Percentiles rank a stretch among this genome's conserved stretches.
These are phyloP conservation scores for Turnera subulata DNA, from an alignment of 345 rosid species.

Conservation along the genomic window DNA sequence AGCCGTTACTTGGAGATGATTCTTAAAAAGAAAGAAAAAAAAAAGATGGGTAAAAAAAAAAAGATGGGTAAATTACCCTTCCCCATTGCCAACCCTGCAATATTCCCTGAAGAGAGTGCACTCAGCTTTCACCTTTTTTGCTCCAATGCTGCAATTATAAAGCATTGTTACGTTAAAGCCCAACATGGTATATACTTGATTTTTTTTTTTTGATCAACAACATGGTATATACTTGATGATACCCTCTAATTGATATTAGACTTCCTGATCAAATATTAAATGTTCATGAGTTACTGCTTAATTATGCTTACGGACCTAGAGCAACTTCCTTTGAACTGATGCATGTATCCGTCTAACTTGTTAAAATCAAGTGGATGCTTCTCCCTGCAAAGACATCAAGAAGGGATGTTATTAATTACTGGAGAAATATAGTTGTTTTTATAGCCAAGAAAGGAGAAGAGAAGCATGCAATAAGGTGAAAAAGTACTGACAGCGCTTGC, in stretches of 20 bases:
- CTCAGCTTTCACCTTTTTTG: slow-evolving; percentile 88
- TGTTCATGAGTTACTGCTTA: too few species aligned
- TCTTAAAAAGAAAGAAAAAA: not conserved
- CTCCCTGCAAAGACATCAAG: slow-evolving; percentile 32
- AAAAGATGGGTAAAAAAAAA: not conserved
- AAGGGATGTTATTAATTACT: not conserved
- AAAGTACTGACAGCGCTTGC: slow-evolving; percentile 47
- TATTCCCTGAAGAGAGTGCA: slow-evolving; percentile 76
- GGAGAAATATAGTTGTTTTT: not conserved
- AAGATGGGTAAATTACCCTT: slow-evolving; percentile 52
- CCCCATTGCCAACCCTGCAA: slow-evolving; percentile 72
- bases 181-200: slow-evolving; percentile 30
- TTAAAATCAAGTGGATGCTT: slow-evolving; percentile 51
- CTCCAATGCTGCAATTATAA: slow-evolving; percentile 74
- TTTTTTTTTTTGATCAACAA: too few species aligned
- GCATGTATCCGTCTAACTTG: slow-evolving; percentile 72
- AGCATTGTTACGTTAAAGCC: slow-evolving; percentile 22
- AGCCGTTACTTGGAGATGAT: not conserved
- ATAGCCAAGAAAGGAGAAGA: not conserved
- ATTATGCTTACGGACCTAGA: slow-evolving; percentile 43
- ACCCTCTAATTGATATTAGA: not conserved
- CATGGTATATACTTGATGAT: slow-evolving; percentile 30
- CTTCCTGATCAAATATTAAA: not conserved
- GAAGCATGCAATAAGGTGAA: not conserved
- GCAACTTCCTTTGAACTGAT: slow-evolving; percentile 95